These are phyloP conservation scores for Penicillium sp. DNA, from an alignment of 2,329 filamentous ascomycete genomes.

Conservation along the genomic window DNA sequence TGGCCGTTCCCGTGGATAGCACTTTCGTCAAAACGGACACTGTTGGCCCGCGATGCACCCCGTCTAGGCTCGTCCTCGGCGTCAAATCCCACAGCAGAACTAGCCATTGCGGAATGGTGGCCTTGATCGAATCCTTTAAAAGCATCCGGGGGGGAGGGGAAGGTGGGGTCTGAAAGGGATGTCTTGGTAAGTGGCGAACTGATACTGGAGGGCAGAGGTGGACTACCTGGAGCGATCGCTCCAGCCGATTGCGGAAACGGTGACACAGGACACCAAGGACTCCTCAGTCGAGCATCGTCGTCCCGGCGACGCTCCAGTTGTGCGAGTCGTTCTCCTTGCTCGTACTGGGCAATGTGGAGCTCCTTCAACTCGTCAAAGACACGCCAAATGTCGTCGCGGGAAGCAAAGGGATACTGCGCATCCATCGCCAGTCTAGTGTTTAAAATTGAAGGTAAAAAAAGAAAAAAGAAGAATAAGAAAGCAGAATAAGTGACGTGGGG, in stretches of 20 bases:
- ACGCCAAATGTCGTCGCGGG: constrained; percentile 57
- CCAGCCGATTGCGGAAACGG: constrained; percentile 81
- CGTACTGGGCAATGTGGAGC: constrained; percentile 52
- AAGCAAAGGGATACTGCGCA: constrained; percentile 56
- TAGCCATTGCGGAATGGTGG: constrained; percentile 68
- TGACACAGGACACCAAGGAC: constrained; percentile 74
- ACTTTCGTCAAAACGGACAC: constrained; percentile 93
- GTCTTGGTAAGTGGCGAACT: constrained; percentile 5
- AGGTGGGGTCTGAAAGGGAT: constrained; percentile 57
- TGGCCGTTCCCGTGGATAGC: constrained; percentile 83
- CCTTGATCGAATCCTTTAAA: constrained; percentile 83
- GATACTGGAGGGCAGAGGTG: constrained; percentile 2
- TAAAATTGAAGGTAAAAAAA: not conserved
- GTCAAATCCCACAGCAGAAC: constrained; percentile 67
- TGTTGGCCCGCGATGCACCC: constrained; percentile 85
- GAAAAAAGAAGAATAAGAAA: not conserved
- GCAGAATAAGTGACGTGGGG: not conserved
- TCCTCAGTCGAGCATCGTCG: constrained; percentile 61
- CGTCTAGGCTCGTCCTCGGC: constrained; percentile 77
- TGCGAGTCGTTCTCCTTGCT: constrained; percentile 54
- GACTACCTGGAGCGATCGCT: constrained; percentile 78
- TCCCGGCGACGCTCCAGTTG: constrained; percentile 55
- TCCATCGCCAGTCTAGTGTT: constrained; percentile 43
- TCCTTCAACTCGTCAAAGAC: constrained; percentile 55
- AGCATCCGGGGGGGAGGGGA: constrained; percentile 69